phyloP scores from a whole-genome alignment of 1,139 yeast genomes.

The Taphrina pruni region DNA sequence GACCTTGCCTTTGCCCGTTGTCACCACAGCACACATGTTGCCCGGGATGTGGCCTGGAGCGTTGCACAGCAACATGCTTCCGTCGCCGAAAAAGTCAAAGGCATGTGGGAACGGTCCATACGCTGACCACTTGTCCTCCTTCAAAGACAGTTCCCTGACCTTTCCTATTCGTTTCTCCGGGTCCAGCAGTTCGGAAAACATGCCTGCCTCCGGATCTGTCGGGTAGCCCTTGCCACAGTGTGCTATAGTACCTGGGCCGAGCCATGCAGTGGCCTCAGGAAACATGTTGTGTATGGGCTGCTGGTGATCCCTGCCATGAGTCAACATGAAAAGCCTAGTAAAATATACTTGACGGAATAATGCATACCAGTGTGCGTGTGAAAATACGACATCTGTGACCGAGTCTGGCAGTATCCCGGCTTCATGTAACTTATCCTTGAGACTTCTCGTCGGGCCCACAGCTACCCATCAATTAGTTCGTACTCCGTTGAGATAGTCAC shows the following conservation, averaged over 20 bases:
- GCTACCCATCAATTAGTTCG: slow-evolving; percentile 6
- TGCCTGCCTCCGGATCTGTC: slow-evolving; percentile 13
- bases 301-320: slow-evolving; percentile 21
- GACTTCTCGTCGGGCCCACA: neutral
- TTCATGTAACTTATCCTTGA: slow-evolving; percentile 8
- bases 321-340: too few species aligned
- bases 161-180: slow-evolving; percentile 23
- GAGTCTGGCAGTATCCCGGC: slow-evolving; percentile 13
- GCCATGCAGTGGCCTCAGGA: slow-evolving; percentile 27
- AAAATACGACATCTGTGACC: slow-evolving; percentile 24
- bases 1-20: slow-evolving; percentile 15
- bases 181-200: slow-evolving; percentile 28
- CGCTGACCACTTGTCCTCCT: slow-evolving; percentile 9
- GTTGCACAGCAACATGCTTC: slow-evolving; percentile 20
- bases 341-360: neutral
- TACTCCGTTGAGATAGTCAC: neutral
- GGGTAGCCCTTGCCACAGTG: slow-evolving; percentile 32
- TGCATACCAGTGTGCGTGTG: slow-evolving; percentile 28
- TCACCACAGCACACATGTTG: slow-evolving; percentile 30
- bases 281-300: slow-evolving; percentile 26
- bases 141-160: slow-evolving; percentile 25
- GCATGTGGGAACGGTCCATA: slow-evolving; percentile 19
- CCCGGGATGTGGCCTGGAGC: slow-evolving; percentile 37
- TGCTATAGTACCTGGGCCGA: slow-evolving; percentile 32
- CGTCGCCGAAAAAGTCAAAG: slow-evolving; percentile 28